Percentiles rank a stretch among this genome's conserved stretches.
These are phyloP conservation scores for Plenodomus lindquistii DNA, from an alignment of 2,329 filamentous ascomycete species.

Conservation along the genomic window DNA sequence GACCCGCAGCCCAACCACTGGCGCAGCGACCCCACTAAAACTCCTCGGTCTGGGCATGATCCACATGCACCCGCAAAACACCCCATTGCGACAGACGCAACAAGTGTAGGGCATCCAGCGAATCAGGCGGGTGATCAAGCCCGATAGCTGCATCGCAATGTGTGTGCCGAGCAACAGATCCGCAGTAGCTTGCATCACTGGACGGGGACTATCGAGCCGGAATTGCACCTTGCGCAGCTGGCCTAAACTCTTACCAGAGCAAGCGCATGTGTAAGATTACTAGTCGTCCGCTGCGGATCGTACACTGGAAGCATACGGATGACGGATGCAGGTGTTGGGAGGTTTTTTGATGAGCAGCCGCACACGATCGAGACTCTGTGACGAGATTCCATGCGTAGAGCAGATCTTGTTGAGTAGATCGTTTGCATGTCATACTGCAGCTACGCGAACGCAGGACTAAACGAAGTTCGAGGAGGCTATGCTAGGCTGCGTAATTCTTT, in stretches of 20 bases:
- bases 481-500: slow-evolving; percentile 7
- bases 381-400: slow-evolving; percentile 8
- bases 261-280: slow-evolving; percentile 13
- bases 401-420: slow-evolving; percentile 15
- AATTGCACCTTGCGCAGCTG: slow-evolving; percentile 8
- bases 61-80: slow-evolving; percentile 13
- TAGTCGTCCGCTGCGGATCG: slow-evolving; percentile 6
- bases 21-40: slow-evolving; percentile 9
- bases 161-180: slow-evolving; percentile 23
- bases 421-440: slow-evolving; percentile 10
- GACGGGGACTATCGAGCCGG: slow-evolving; percentile 17
- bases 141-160: slow-evolving; percentile 20
- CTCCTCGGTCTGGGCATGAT: slow-evolving; percentile 13
- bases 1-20: slow-evolving; percentile 19
- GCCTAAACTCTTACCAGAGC: slow-evolving; percentile 4
- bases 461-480: slow-evolving; percentile 9
- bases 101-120: slow-evolving; percentile 11
- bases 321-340: slow-evolving; percentile 19
- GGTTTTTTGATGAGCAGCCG: slow-evolving; percentile 23
- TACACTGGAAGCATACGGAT: slow-evolving; percentile 15
- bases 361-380: slow-evolving; percentile 32
- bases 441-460: slow-evolving; percentile 10
- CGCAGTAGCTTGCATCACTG: slow-evolving; percentile 25
- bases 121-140: slow-evolving; percentile 23
- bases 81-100: slow-evolving; percentile 5